Evolutionary conservation across 2,329 filamentous ascomycete genomes (phyloP).

Genomic region (Aspergillus fijiensis): DNA sequence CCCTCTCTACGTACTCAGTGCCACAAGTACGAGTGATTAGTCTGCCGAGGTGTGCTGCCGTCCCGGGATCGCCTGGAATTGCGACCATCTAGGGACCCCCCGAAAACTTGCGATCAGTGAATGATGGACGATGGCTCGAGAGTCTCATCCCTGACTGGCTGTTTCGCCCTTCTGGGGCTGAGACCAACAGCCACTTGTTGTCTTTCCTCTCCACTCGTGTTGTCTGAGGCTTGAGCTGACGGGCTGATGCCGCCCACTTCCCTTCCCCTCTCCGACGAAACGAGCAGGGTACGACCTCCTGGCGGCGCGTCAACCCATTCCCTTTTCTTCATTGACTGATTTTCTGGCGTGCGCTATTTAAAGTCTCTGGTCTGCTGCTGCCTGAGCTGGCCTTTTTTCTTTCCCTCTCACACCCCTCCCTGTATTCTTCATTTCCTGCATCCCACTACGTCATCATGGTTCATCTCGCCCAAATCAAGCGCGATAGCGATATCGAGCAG

Average conservation of each 20-base stretch:
- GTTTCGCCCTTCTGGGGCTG: slow-evolving; percentile 1
- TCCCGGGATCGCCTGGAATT: neutral
- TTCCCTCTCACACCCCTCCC: neutral
- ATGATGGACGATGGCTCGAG: neutral
- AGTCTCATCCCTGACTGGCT: neutral
- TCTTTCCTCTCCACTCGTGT: slow-evolving; percentile 3
- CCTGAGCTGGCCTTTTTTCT: neutral
- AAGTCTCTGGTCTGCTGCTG: neutral
- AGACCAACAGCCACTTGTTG: slow-evolving; percentile 6
- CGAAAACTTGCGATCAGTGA: neutral
- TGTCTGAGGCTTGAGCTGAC: slow-evolving; percentile 1
- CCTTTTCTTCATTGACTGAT: neutral
- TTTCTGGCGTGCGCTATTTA: neutral
- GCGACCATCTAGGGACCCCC: neutral
- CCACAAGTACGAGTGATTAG: neutral
- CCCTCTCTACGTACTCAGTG: neutral
- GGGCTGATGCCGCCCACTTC: slow-evolving; percentile 1
- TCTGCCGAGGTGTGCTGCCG: neutral
- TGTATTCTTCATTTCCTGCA: neutral
- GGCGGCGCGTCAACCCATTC: neutral
- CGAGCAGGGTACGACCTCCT: slow-evolving; percentile 1
- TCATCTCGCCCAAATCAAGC: slow-evolving; percentile 42
- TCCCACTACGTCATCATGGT: slow-evolving; percentile 34
- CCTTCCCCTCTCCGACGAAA: neutral
- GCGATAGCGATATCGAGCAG: slow-evolving; percentile 35